Evolutionary conservation across 2,329 filamentous ascomycete genomes (phyloP), one percentile per base, ranked within the genome.

Genomic region (Ophiostoma tasmaniense): DNA sequence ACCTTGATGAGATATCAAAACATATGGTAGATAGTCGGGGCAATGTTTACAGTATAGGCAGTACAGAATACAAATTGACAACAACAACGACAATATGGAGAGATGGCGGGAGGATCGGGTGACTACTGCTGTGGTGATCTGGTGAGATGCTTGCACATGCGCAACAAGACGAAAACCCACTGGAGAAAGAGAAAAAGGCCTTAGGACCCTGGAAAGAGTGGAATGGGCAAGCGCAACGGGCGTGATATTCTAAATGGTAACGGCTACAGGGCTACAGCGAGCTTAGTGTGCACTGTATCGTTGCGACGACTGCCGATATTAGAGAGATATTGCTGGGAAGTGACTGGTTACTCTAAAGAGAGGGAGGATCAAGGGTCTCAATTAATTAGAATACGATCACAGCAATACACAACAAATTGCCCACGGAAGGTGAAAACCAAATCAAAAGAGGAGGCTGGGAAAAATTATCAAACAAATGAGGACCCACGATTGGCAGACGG

Each of bases 401-500:
- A 55, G n/a, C 50, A 25, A 11, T 55, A 1, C 50, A 55, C 14
- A 25, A 22, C 7, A 22, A 25, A 52, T 14, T 39, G 10, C 13
- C 10, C 28, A 22, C 45, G 17, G 7, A 55, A 13, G n/a, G 28
- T 55, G n/a, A 50, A n/a, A 50, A 20, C n/a, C n/a, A 59, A 59
- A 30, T 30, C 55, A 61, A 61, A 61, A 30, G 25, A 61, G 52
- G 52, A 59, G 55, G 55, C 55, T 61, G 55, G 55, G 55, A 61
- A 61, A 61, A 61, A 17, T 33, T 25, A 30, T 61, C 55, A 30
- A 55, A 55, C 55, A 61, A 61, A 30, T 20, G 25, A 61, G 55
- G 55, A 61, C 55, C 55, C 55, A 61, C 55, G 55, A 61, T 61
- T 61, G 55, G 22, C 55, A 61, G 55, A 17, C 55, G 14, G 17